Conservation (phyloP, 73 alveolate genomes). For the Paramecium octaurelia region DNA sequence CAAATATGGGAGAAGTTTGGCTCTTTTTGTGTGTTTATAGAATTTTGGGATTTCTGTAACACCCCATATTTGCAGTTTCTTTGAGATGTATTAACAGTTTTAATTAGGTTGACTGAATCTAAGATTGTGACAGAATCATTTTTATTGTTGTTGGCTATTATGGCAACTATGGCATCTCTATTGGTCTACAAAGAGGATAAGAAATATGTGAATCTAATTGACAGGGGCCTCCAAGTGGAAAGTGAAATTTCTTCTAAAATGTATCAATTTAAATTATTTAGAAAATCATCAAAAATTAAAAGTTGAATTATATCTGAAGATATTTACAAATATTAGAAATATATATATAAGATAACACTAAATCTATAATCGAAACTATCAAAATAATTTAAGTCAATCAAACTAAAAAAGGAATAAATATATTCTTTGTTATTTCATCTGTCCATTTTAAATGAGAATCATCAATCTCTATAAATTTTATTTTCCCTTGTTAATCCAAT, state of each 20-base stretch:
- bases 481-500: conserved; percentile 72
- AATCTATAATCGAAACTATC: neutral
- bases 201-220: neutral
- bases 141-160: neutral
- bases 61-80: neutral
- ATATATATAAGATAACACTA: neutral
- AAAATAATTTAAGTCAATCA: neutral
- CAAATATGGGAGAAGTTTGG: conserved; percentile 13
- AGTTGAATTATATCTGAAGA: neutral
- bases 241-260: conserved; percentile 10
- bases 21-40: neutral
- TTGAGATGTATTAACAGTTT: neutral
- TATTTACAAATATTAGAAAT: too few relatives aligned
- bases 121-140: neutral
- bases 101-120: neutral
- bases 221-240: neutral
- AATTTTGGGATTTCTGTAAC: conserved; percentile 25
- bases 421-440: conserved; percentile 62
- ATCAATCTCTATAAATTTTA: conserved; percentile 58
- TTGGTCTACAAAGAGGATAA: neutral
- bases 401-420: conserved; percentile 66
- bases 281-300: neutral
- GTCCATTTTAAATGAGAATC: conserved; percentile 80
- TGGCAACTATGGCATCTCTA: neutral
- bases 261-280: neutral